These are phyloP conservation scores for Sphagnum magellanicum DNA, from an alignment of 228 moss, liverwort and hornwort genomes.

Conservation along the genomic window DNA sequence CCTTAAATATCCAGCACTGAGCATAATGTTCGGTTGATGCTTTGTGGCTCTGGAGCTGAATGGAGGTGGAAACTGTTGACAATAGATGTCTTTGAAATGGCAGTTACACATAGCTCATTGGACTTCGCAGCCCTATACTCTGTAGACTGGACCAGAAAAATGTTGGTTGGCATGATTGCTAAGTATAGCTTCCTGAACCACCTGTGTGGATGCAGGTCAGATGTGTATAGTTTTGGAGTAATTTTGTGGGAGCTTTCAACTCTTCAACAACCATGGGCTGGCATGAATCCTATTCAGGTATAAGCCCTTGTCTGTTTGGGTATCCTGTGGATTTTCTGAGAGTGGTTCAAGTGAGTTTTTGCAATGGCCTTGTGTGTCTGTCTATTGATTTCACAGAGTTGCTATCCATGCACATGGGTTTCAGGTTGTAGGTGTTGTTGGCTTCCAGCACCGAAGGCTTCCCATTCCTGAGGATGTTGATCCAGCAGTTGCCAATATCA, in stretches of 20 bases:
- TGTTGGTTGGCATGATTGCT: too few species aligned
- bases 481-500: conserved; percentile 20
- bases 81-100: too few species aligned
- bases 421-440: conserved; percentile 61
- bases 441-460: conserved; percentile 48
- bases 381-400: not conserved
- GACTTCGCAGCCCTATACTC: too few species aligned
- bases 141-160: too few species aligned
- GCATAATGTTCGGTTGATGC: too few species aligned
- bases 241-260: conserved; percentile 57
- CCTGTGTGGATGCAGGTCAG: conserved; percentile 5
- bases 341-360: not conserved
- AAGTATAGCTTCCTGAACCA: too few species aligned
- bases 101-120: too few species aligned
- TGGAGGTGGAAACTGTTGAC: too few species aligned
- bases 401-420: conserved; percentile 3
- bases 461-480: conserved; percentile 36
- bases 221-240: conserved; percentile 57
- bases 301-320: not conserved
- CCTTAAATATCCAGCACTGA: too few species aligned
- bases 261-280: conserved; percentile 50
- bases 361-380: not conserved
- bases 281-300: conserved; percentile 52
- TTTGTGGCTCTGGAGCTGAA: too few species aligned
- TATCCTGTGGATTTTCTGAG: too few species aligned